phyloP scores from a whole-genome alignment of 192 early-diverging fungal genomes.

The Neocallimastix lanati region DNA sequence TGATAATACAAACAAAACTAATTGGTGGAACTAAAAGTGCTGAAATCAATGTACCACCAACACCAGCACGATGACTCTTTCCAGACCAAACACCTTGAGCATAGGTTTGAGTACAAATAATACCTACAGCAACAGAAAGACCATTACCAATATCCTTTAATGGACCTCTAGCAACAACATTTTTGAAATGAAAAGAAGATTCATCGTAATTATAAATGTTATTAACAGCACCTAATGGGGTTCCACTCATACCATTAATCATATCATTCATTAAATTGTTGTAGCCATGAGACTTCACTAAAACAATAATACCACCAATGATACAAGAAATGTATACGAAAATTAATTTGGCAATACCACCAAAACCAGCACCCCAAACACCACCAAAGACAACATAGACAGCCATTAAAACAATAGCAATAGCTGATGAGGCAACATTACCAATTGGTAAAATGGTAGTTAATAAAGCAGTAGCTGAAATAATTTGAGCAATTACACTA shows the following conservation, averaged over 20 bases:
- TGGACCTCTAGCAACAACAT: background rate
- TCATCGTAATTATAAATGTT: background rate
- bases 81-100: background rate
- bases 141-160: background rate
- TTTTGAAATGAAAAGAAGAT: background rate
- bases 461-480: background rate
- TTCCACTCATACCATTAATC: background rate
- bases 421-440: background rate
- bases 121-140: background rate
- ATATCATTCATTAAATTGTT: background rate
- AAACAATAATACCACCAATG: background rate
- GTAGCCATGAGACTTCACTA: background rate
- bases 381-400: background rate
- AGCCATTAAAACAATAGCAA: background rate
- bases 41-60: background rate
- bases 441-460: background rate
- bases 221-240: background rate
- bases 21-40: background rate
- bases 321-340: background rate
- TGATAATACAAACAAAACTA: background rate
- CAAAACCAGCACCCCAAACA: background rate
- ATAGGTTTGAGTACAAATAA: background rate
- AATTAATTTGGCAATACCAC: background rate
- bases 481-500: background rate
- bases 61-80: background rate